Percentiles rank a stretch among this genome's conserved stretches.
These are phyloP conservation scores for Cercospora sojina DNA, from an alignment of 2,329 filamentous ascomycete genomes.

Conservation along the genomic window DNA sequence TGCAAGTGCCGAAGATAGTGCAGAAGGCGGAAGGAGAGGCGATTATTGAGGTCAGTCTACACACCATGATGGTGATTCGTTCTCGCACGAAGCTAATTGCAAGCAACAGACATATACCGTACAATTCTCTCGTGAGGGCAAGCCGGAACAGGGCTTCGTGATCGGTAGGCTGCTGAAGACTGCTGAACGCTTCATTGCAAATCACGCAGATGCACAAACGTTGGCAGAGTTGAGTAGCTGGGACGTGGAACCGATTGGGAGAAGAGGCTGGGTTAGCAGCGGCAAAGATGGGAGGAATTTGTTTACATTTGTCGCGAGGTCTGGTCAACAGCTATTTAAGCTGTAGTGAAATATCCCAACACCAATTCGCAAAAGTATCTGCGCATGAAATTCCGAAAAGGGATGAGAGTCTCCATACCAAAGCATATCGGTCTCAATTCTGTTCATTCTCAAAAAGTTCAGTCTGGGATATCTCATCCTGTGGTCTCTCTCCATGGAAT, in stretches of 20 bases:
- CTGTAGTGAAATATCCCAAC: neutral
- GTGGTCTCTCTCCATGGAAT: neutral
- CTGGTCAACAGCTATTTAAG: neutral
- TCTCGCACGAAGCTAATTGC: neutral
- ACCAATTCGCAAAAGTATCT: neutral
- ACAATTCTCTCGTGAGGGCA: constrained; percentile 54
- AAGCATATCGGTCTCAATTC: neutral
- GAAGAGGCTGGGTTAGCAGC: constrained; percentile 47
- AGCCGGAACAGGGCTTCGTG: constrained; percentile 50
- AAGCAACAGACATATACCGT: constrained; percentile 58
- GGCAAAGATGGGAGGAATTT: constrained; percentile 41
- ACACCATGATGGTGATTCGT: too few species aligned
- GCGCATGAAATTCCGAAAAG: too few species aligned
- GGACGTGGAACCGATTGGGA: constrained; percentile 51
- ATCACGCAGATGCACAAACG: constrained; percentile 54
- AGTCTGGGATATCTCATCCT: neutral
- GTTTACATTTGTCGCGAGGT: constrained; percentile 33
- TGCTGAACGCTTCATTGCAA: constrained; percentile 56
- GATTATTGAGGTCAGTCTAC: constrained; percentile 55
- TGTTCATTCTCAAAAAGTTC: neutral
- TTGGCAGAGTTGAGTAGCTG: constrained; percentile 47
- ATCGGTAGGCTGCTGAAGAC: constrained; percentile 52
- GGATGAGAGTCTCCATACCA: neutral
- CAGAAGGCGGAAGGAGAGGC: constrained; percentile 52
- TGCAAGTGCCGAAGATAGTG: constrained; percentile 44